A percentile compares a stretch with the other conserved stretches of the same genome.
phyloP scores from a whole-genome alignment of 257 asterid genomes.

The Salvia hispanica region DNA sequence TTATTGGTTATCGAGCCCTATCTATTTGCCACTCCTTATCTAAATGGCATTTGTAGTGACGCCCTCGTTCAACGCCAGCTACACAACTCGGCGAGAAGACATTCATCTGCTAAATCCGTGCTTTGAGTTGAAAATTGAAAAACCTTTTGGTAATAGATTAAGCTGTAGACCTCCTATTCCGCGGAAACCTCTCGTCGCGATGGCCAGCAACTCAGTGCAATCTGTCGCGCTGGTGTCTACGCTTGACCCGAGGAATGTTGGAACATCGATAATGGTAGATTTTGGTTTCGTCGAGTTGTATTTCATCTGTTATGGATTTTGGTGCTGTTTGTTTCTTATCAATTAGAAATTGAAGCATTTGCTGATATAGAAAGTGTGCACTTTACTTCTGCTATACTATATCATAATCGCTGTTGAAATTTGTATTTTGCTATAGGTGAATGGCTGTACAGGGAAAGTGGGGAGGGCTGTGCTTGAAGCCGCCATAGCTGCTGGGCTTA shows the following conservation, averaged over 20 bases:
- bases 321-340: neutral
- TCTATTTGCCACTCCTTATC: neutral
- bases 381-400: neutral
- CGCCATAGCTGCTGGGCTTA: slow-evolving; percentile 81
- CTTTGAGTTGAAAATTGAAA: slow-evolving; percentile 20
- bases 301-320: slow-evolving; percentile 11
- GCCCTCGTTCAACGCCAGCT: slow-evolving; percentile 33
- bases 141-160: slow-evolving; percentile 8
- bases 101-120: slow-evolving; percentile 31
- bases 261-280: slow-evolving; percentile 56
- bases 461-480: slow-evolving; percentile 95
- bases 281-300: neutral
- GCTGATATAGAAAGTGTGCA: neutral
- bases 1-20: neutral
- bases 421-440: slow-evolving; percentile 53
- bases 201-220: slow-evolving; percentile 37
- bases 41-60: slow-evolving; percentile 45
- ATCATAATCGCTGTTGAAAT: slow-evolving; percentile 4
- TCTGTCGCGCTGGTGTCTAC: slow-evolving; percentile 28
- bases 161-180: slow-evolving; percentile 23
- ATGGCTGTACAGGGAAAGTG: slow-evolving; percentile 91
- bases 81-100: slow-evolving; percentile 28
- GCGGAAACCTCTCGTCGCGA: slow-evolving; percentile 33
- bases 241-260: slow-evolving; percentile 28
- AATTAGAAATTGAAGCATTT: neutral